Conservation (phyloP, 345 rosid genomes). For the Cardamine resedifolia region DNA sequence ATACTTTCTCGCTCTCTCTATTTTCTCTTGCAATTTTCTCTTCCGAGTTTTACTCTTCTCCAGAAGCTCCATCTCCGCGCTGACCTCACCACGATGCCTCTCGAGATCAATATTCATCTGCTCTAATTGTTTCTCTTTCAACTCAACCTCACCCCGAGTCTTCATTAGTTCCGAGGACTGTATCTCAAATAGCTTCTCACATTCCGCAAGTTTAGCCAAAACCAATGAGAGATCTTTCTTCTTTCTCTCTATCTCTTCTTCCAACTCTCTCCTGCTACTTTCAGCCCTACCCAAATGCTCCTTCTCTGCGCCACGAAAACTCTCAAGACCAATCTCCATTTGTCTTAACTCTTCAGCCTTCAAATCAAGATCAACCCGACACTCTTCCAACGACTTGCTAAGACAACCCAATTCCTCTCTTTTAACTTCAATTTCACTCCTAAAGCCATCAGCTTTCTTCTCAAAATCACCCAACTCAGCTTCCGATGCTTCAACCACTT, state of each 20-base stretch:
- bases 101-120: too few relatives aligned
- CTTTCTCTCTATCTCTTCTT: constrained; percentile 18
- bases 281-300: neutral
- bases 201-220: neutral
- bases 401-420: neutral
- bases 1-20: too few relatives aligned
- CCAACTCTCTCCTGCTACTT: neutral
- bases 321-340: constrained; percentile 1
- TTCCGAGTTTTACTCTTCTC: too few relatives aligned
- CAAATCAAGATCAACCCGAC: constrained; percentile 14
- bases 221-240: neutral
- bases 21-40: too few relatives aligned
- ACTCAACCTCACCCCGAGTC: too few relatives aligned
- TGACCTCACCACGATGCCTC: too few relatives aligned
- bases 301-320: neutral
- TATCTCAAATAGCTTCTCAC: too few relatives aligned
- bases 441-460: constrained; percentile 9
- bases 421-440: constrained; percentile 3
- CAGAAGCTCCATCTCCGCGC: too few relatives aligned
- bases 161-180: too few relatives aligned
- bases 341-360: neutral
- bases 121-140: too few relatives aligned
- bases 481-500: constrained; percentile 23
- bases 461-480: constrained; percentile 1
- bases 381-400: constrained; percentile 14